Conservation (phyloP, 139 green algal genomes). For the Chlorella sp. region DNA sequence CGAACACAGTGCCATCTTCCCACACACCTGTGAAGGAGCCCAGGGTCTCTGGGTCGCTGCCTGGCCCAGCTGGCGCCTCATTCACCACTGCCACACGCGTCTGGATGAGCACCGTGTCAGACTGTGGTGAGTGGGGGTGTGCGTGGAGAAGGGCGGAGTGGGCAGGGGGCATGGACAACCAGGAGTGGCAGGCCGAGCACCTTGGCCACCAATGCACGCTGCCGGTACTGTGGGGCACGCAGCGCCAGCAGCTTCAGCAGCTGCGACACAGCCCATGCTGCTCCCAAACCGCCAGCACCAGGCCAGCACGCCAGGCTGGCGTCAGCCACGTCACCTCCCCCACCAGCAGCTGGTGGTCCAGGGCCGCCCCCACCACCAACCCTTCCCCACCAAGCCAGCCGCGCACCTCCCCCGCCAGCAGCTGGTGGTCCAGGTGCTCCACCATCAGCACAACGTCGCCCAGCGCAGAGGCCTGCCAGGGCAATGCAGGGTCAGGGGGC, state of each 20-base stretch:
- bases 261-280: neutral
- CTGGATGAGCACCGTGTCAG: constrained; percentile 31
- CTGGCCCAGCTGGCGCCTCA: neutral
- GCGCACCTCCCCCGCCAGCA: constrained; percentile 19
- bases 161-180: no score
- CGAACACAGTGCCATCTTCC: no score
- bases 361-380: neutral
- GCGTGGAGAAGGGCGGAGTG: neutral
- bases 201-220: no score
- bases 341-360: neutral
- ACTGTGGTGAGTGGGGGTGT: neutral
- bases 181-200: no score
- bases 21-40: constrained; percentile 11
- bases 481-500: no score
- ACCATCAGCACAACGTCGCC: constrained; percentile 31
- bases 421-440: constrained; percentile 28
- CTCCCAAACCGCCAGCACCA: neutral
- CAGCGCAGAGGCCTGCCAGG: neutral
- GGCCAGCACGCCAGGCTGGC: neutral
- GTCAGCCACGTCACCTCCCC: neutral
- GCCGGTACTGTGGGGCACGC: no score
- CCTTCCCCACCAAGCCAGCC: neutral
- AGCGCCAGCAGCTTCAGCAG: neutral
- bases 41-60: constrained; percentile 8
- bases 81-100: constrained; percentile 22